Evolutionary conservation across 768 basidiomycete genomes (phyloP), one percentile per base, ranked within the genome.

Genomic region (Lyophyllum atratum): DNA sequence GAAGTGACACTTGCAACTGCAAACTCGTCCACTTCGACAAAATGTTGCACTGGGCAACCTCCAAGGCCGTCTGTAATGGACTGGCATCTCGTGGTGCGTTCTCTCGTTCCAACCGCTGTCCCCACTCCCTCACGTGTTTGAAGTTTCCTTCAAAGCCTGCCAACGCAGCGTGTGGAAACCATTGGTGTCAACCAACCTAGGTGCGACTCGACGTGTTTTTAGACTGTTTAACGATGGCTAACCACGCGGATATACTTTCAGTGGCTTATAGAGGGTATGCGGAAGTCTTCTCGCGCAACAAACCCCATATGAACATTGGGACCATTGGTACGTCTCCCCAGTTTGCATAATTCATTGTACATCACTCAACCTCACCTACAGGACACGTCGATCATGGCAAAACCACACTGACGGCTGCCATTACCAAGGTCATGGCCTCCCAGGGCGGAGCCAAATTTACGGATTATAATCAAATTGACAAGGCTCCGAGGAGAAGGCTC

Each of bases 381-480:
- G 93, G 94, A 59, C 95, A 97, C 67, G 95, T 97, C 70, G 95
- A 97, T 73, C 96, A 98, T 71, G 96, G 96, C 65, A 99, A 99
- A 78, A 99, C 96, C 0, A 99, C 96, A 1, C 79, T 99, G 62
- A 95, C 94, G 14, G 94, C 94, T 40, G 92, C 94, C 56, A 95
- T 96, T 67, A 99, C 97, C 66, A 98, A 92, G 71, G 90, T 95
- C 54, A 84, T 98, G 54, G 78, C 97, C 25, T 79, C 85, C 62
- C 73, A 76, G 44, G 92, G 92, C 56, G 89, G 86, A 52, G 86
- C 86, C 55, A 87, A 80, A 65, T 98, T 99, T 77, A 92, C 95
- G 60, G 95, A 95, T 81, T 99, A 99, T 80, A 85, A 82, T 48
- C 87, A 94, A 74, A 99, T 99, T 66, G 97, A 99, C 90, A 98